phyloP scores from a whole-genome alignment of 2,329 filamentous ascomycete species.

The Orbilia blumenaviensis region DNA sequence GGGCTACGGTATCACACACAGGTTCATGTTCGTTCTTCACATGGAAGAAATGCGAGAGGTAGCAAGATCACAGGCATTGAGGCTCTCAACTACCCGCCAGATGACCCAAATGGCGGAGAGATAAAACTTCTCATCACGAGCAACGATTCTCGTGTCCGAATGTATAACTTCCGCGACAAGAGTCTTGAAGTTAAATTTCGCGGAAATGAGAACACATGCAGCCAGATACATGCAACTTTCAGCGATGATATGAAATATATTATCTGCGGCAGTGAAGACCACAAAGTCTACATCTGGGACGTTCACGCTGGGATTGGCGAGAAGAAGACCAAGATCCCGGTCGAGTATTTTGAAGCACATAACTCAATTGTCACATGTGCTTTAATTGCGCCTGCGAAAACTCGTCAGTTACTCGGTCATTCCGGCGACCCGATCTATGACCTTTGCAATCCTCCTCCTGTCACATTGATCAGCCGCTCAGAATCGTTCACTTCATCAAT shows the following conservation, averaged over 20 bases:
- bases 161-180: conserved; percentile 89
- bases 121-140: conserved; percentile 89
- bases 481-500: conserved; percentile 69
- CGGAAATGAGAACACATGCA: conserved; percentile 87
- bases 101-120: conserved; percentile 68
- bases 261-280: conserved; percentile 91
- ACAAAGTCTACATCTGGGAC: conserved; percentile 89
- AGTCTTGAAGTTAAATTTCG: conserved; percentile 87
- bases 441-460: conserved; percentile 91
- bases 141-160: conserved; percentile 88
- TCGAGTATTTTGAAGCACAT: conserved; percentile 92
- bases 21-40: conserved; percentile 89
- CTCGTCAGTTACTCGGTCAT: conserved; percentile 77
- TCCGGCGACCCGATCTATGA: conserved; percentile 96
- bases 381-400: conserved; percentile 80
- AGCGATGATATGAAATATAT: conserved; percentile 87
- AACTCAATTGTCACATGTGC: conserved; percentile 88
- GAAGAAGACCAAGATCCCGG: conserved; percentile 78
- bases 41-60: conserved; percentile 92
- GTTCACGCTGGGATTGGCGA: conserved; percentile 68
- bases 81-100: conserved; percentile 71
- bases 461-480: conserved; percentile 79
- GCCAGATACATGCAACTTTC: conserved; percentile 88
- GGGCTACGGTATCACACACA: conserved; percentile 84
- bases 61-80: conserved; percentile 97